Percentiles rank a stretch among this genome's conserved stretches.
Conservation (phyloP, 495 filamentous ascomycete species). For the Xylaria telfairii region DNA sequence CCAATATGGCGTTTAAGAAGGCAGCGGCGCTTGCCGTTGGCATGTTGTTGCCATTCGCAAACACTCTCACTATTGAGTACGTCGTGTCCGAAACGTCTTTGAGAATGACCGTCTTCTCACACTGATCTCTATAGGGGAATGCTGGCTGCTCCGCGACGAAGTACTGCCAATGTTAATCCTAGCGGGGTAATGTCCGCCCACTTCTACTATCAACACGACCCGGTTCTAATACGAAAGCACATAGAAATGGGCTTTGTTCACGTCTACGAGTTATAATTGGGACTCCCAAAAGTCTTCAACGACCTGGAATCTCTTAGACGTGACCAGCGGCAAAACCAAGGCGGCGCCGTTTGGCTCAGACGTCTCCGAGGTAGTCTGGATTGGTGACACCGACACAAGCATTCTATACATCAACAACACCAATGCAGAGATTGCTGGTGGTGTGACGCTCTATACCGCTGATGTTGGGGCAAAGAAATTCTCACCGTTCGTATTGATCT, state of each 20-base stretch:
- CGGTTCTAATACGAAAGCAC: neutral
- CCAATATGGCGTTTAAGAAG: constrained; percentile 15
- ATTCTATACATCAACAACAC: constrained; percentile 23
- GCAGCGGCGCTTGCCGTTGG: constrained; percentile 8
- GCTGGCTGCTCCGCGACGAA: constrained; percentile 19
- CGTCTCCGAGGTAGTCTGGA: constrained; percentile 21
- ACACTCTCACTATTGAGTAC: constrained; percentile 16
- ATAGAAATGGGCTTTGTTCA: constrained; percentile 18
- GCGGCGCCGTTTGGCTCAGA: constrained; percentile 15
- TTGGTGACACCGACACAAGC: constrained; percentile 14
- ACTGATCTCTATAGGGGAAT: constrained; percentile 8
- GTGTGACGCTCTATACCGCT: constrained; percentile 19
- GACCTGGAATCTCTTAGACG: constrained; percentile 17
- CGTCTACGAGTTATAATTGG: constrained; percentile 17
- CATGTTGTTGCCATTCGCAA: constrained; percentile 11
- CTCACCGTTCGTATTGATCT: constrained; percentile 14
- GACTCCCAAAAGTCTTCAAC: constrained; percentile 13
- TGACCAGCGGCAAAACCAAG: constrained; percentile 9
- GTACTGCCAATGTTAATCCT: constrained; percentile 22
- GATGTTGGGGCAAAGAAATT: constrained; percentile 21
- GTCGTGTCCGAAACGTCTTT: neutral
- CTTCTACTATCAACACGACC: neutral
- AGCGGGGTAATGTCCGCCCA: constrained; percentile 9
- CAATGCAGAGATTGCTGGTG: constrained; percentile 14
- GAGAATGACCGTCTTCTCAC: neutral